Evolutionary conservation across 768 basidiomycete genomes (phyloP).

Genomic region (Tricholoma saponaceum): DNA sequence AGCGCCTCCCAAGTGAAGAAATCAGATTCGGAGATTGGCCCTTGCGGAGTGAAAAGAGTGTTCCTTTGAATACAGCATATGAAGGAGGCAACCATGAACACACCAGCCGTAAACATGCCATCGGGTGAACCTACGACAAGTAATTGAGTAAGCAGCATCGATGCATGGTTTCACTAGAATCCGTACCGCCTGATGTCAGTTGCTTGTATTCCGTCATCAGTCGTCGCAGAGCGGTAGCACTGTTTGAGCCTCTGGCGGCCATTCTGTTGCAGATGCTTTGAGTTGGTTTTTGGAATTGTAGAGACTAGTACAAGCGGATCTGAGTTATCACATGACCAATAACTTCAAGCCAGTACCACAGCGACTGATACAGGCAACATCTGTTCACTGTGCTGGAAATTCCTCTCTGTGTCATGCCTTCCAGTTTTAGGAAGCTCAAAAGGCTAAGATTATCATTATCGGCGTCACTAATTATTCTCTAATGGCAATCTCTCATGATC

Average conservation of each 20-base stretch:
- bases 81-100: conserved; percentile 1
- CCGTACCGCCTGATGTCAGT: conserved; percentile 69
- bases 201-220: conserved; percentile 94
- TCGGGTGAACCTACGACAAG: conserved; percentile 68
- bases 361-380: no score
- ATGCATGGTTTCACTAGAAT: conserved; percentile 1
- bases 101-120: conserved; percentile 94
- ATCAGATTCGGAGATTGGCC: conserved; percentile 87
- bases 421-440: not conserved
- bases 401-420: not conserved
- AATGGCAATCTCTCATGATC: not conserved
- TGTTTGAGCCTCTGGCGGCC: conserved; percentile 51
- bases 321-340: not conserved
- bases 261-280: conserved; percentile 23
- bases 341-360: no score
- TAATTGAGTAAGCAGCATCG: conserved; percentile 1
- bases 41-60: conserved; percentile 31
- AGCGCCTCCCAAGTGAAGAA: conserved; percentile 97
- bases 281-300: not conserved
- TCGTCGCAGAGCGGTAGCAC: conserved; percentile 73
- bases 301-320: not conserved
- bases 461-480: no score
- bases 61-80: not conserved
- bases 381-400: no score
- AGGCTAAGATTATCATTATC: not conserved